Conservation (phyloP, 352 stramenopile genomes). For the Pythium diclinum region DNA sequence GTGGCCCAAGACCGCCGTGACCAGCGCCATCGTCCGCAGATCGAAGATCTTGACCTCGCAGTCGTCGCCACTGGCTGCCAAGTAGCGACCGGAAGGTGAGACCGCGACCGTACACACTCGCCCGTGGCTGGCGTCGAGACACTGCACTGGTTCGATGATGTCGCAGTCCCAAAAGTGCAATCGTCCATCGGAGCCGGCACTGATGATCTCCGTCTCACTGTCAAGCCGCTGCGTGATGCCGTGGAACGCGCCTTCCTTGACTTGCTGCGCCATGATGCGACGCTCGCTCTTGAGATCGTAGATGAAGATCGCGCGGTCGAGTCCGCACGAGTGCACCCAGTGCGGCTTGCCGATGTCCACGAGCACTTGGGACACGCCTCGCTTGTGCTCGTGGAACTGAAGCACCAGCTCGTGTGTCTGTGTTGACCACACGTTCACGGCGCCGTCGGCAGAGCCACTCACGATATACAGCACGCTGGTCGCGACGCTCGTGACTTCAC, state of each 20-base stretch:
- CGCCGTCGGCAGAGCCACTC: conserved; percentile 79
- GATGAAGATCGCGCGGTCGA: conserved; percentile 88
- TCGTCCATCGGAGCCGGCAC: conserved; percentile 71
- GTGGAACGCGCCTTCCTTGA: conserved; percentile 74
- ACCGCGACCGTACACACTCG: conserved; percentile 45
- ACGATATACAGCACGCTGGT: conserved; percentile 72
- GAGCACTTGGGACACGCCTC: conserved; percentile 70
- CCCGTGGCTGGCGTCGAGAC: conserved; percentile 43
- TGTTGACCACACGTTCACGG: conserved; percentile 87
- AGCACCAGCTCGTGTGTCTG: conserved; percentile 85
- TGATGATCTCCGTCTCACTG: conserved; percentile 90
- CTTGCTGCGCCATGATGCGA: conserved; percentile 77
- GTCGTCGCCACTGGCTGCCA: conserved; percentile 83
- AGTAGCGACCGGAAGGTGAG: conserved; percentile 65
- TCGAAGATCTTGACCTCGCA: conserved; percentile 81
- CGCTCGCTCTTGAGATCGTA: conserved; percentile 89
- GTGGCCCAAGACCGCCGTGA: conserved; percentile 61
- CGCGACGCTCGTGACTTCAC: conserved; percentile 69
- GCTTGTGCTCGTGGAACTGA: conserved; percentile 90
- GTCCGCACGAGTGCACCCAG: conserved; percentile 83
- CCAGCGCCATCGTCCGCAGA: conserved; percentile 39
- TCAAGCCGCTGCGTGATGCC: conserved; percentile 85
- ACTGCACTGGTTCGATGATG: conserved; percentile 68
- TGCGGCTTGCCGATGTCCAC: conserved; percentile 77
- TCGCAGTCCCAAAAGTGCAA: conserved; percentile 92